phyloP scores from a whole-genome alignment of 805 yeast genomes.

The Isabelozyma heimii region DNA sequence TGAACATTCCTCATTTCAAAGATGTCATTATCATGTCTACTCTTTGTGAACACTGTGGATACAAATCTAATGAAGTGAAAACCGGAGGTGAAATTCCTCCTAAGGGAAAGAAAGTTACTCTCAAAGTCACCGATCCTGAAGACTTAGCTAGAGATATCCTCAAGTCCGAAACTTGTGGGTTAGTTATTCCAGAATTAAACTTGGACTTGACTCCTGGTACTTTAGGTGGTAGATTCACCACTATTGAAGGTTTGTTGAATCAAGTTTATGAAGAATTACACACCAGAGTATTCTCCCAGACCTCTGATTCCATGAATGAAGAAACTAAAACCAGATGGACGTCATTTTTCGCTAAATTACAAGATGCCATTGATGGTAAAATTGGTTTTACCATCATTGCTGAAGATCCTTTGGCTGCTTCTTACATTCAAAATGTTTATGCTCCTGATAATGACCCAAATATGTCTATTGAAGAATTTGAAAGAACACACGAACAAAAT shows the following conservation, averaged over 20 bases:
- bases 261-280: slow-evolving; percentile 91
- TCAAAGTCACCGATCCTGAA: slow-evolving; percentile 81
- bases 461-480: slow-evolving; percentile 87
- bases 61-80: slow-evolving; percentile 94
- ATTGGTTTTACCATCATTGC: slow-evolving; percentile 77
- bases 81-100: slow-evolving; percentile 97
- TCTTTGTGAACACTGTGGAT: slow-evolving; percentile 88
- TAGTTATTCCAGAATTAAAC: slow-evolving; percentile 81
- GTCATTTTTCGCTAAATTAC: slow-evolving; percentile 67
- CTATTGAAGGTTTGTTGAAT: slow-evolving; percentile 86
- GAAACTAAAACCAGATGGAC: slow-evolving; percentile 81
- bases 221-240: slow-evolving; percentile 96
- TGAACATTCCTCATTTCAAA: slow-evolving; percentile 95
- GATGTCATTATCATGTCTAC: slow-evolving; percentile 97
- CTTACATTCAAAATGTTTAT: slow-evolving; percentile 95
- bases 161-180: slow-evolving; percentile 90
- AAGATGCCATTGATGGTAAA: slow-evolving; percentile 79
- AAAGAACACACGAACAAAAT: slow-evolving; percentile 84
- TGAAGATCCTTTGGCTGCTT: slow-evolving; percentile 95
- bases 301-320: slow-evolving; percentile 88
- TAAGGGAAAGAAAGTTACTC: slow-evolving; percentile 70
- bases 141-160: slow-evolving; percentile 93
- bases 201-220: slow-evolving; percentile 95
- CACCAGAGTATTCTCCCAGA: slow-evolving; percentile 75
- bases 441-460: slow-evolving; percentile 99